Base-by-base conservation (phyloP, 768 basidiomycete species). In the Leccinum variicolor region DNA sequence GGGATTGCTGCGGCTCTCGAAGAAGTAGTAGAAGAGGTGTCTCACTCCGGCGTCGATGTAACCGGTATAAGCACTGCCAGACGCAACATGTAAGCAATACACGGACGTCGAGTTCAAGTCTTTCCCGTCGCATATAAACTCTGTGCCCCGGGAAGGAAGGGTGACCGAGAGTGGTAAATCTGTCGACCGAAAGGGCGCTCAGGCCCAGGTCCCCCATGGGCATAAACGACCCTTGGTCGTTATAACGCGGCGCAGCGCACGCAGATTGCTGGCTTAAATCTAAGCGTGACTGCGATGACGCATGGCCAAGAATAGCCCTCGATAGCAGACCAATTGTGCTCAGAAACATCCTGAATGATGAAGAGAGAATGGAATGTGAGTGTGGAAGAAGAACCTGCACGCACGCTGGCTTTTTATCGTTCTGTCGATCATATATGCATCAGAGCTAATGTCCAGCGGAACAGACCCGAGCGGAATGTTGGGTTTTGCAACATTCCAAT, bases 31-130 rank as follows among this genome's bases (percentile, higher is more conserved):
- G 70, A 85, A 85, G 52, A 86, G 55, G 60, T 85, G 84, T 58
- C 83, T 80, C 17, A 81, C 82, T 64, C 81, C 76, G 46, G 84
- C 76, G 54, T 87, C 85, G 49, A 87, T 84, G 61, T 87, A 87
- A 10, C 86, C 85, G 0, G 84, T 85, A 64, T 83, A 87, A 0
- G 79, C 73, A 15, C 82, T 84, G 14, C 33, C 33, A 50, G 23
- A 29, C 19, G 25, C 23, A 8, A 50, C 56, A 52, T 7, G 8
- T 58, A 47, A 54, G 36, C 41, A 7, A 21, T 23, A 14, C 3
- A 52, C 69, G 21, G 19, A 76, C 76, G 69, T 66, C 68, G 6
- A 72, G 71, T 21, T 57, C 25, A 66, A n/a, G 61, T 13, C 14
- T 34, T 34, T 13, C 33, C 33, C 33, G 14, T 61, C 17, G 34